These are phyloP conservation scores for Beauveria sp. DNA, from an alignment of 2,329 filamentous ascomycete genomes.

Conservation along the genomic window DNA sequence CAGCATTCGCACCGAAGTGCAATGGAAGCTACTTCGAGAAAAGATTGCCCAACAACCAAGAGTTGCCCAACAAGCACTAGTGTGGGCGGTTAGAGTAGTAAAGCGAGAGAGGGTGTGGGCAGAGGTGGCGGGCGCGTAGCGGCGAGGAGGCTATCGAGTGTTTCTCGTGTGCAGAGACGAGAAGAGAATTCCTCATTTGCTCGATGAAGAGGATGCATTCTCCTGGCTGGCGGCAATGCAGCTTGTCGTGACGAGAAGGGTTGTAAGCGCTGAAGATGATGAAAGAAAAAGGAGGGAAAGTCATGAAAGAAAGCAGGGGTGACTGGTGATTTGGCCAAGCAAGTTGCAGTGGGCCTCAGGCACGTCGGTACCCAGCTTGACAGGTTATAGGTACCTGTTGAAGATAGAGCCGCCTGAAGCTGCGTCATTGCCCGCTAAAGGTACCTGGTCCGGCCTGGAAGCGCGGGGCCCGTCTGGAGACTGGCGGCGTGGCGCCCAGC, in stretches of 20 bases:
- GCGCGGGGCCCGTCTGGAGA: background rate
- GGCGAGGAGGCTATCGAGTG: background rate
- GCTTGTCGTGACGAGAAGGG: background rate
- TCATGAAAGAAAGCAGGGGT: background rate
- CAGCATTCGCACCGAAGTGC: background rate
- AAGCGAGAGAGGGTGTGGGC: background rate
- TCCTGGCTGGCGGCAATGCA: background rate
- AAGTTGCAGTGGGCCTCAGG: background rate
- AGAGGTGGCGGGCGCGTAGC: background rate
- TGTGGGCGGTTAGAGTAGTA: conserved; percentile 1
- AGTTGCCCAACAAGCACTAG: conserved; percentile 2
- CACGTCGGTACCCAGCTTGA: background rate
- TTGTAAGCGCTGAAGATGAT: background rate
- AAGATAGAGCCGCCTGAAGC: background rate
- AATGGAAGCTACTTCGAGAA: background rate
- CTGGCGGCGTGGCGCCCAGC: background rate
- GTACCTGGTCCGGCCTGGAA: background rate
- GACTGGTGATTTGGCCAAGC: background rate
- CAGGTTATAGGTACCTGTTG: background rate
- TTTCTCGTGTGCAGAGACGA: background rate
- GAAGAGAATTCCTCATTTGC: background rate
- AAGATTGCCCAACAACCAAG: background rate
- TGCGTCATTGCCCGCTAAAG: background rate
- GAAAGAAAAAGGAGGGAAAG: background rate
- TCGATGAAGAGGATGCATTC: background rate